Evolutionary conservation across 768 basidiomycete species (phyloP), one percentile per base, ranked within the genome.

Genomic region (Suillus hirtellus): DNA sequence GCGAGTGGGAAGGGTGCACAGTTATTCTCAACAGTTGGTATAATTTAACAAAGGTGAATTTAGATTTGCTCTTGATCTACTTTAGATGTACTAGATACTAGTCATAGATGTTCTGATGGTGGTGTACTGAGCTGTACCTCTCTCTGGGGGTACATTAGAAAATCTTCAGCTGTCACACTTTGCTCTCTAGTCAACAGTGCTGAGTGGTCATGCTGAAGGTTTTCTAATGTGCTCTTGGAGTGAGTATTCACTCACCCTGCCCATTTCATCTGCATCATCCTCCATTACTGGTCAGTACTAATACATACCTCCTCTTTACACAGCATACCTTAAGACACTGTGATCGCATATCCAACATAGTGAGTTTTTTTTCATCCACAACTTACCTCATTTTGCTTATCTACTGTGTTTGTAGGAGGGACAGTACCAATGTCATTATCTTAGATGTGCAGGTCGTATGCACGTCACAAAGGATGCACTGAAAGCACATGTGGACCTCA

Each of bases 251-350:
- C 15, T 27, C 38, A 56, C 38, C 31, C 7, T 43, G 19, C 40
- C 38, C 24, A 42, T 42, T 27, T 58, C 40, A 60, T 34, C 11
- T 38, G 56, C 17, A 19, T 9, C 47, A 44, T 50, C n/a, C 19
- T 42, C 11, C 46, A 6, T 43, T 24, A 19, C 40, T 55, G 54
- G 44, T 46, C 5, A n/a, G 50, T 44, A 19, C 59, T 66, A 31
- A 60, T 73, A 34, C 66, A 43, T 54, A 50, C 21, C 35, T 10
- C 47, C 47, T 55, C 61, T 46, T 17, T 46, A 60, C 42, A 62
- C 42, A 75, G 75, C 73, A 75, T 61, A 63, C 73, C 37, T 38
- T 63, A 35, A 70, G 58, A 17, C 73, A 75, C 34, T 75, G 73
- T 49, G 56, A 67, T 52, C 65, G 38, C 60, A 66, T 66, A 21